Evolutionary conservation across 2,329 filamentous ascomycete genomes (phyloP).

Genomic region (Microcyclospora pomicola): DNA sequence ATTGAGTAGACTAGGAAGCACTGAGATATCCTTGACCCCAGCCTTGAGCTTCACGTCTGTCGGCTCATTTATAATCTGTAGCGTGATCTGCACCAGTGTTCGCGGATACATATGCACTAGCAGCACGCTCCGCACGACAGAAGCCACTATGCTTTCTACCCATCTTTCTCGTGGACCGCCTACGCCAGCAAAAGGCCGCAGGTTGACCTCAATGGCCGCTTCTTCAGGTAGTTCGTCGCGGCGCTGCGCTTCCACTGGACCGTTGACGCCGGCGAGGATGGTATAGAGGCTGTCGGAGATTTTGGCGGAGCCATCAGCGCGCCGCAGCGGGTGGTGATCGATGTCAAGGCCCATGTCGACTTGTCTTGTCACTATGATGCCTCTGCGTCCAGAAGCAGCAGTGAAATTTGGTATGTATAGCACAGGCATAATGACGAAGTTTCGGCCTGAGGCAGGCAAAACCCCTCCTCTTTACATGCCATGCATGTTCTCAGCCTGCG

Average conservation of each 20-base stretch:
- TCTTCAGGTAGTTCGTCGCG: conserved; percentile 87
- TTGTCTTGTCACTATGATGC: no score
- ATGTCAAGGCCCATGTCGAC: conserved; percentile 4
- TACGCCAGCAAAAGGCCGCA: conserved; percentile 73
- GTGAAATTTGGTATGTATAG: no score
- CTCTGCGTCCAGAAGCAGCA: no score
- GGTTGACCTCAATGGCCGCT: conserved; percentile 75
- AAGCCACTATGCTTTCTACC: conserved; percentile 62
- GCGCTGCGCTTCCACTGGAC: conserved; percentile 77
- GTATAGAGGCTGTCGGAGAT: conserved; percentile 65
- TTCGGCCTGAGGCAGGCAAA: no score
- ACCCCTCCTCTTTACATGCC: no score
- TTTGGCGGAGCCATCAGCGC: conserved; percentile 66
- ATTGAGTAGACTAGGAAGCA: conserved; percentile 73
- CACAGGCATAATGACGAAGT: no score
- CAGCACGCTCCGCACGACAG: conserved; percentile 59
- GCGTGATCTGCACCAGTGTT: conserved; percentile 63
- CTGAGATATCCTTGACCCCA: conserved; percentile 50
- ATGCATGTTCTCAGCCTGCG: no score
- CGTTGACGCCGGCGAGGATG: conserved; percentile 77
- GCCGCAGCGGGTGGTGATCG: conserved; percentile 39
- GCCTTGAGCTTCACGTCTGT: conserved; percentile 41
- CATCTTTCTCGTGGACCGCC: conserved; percentile 52
- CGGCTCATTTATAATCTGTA: conserved; percentile 45
- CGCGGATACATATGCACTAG: conserved; percentile 63